Evolutionary conservation across 148 eudicot species (phyloP).

Genomic region (Nepenthes mirabilis): DNA sequence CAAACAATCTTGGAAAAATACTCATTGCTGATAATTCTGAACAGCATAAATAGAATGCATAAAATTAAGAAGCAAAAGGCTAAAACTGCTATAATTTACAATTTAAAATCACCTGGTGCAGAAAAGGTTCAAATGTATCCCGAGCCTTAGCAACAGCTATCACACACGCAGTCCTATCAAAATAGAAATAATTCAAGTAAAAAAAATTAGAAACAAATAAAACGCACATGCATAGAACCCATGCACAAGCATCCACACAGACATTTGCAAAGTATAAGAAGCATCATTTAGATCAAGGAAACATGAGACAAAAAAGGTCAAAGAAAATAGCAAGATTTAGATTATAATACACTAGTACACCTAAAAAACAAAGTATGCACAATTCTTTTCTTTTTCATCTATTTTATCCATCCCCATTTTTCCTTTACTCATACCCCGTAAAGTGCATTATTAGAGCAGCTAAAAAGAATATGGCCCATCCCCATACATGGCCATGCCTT

Average conservation of each 20-base stretch:
- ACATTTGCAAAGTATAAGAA: too few species aligned
- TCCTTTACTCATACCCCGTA: too few species aligned
- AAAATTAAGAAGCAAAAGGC: neutral
- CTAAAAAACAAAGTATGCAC: neutral
- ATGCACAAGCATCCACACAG: too few species aligned
- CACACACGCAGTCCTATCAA: slow-evolving; percentile 87
- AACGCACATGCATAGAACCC: too few species aligned
- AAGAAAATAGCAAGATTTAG: neutral
- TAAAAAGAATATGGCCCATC: too few species aligned
- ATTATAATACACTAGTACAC: neutral
- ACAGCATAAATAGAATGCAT: neutral
- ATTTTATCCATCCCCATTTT: neutral
- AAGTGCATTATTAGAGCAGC: too few species aligned
- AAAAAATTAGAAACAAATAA: neutral
- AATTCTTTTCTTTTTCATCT: neutral
- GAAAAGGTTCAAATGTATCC: slow-evolving; percentile 95
- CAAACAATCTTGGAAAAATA: neutral
- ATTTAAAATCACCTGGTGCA: slow-evolving; percentile 64
- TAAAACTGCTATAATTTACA: neutral
- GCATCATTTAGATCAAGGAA: too few species aligned
- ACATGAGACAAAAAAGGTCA: neutral
- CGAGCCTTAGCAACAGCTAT: slow-evolving; percentile 99
- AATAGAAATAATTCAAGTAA: slow-evolving; percentile 1
- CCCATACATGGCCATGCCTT: too few species aligned
- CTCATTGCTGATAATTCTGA: too few species aligned